A percentile compares a stretch with the other conserved stretches of the same genome.
Conservation (phyloP, 2,329 filamentous ascomycete genomes). For the Allantophomopsis lycopodina region DNA sequence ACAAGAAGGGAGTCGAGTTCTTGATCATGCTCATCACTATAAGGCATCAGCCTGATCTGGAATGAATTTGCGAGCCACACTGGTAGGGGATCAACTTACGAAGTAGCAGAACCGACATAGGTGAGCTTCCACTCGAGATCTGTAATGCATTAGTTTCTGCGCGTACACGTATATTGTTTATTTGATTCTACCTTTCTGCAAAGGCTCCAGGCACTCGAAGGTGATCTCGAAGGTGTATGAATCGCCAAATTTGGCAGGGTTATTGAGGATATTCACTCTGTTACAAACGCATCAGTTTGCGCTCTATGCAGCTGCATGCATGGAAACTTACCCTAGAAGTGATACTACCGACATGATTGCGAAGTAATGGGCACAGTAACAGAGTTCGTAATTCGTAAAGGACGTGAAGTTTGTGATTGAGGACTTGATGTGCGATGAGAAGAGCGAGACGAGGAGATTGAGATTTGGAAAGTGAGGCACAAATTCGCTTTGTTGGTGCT, state of each 20-base stretch:
- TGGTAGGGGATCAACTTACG: constrained; percentile 41
- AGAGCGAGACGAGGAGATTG: too few species aligned
- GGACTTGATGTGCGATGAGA: too few species aligned
- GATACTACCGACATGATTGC: constrained; percentile 81
- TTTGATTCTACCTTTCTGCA: constrained; percentile 64
- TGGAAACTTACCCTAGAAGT: constrained; percentile 38
- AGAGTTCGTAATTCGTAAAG: too few species aligned
- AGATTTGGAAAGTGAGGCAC: too few species aligned
- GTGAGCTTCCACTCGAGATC: constrained; percentile 99
- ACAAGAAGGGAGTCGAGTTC: constrained; percentile 95
- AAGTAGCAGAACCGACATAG: constrained; percentile 96
- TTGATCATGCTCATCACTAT: constrained; percentile 89
- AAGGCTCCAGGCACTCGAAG: constrained; percentile 88
- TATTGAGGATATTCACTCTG: constrained; percentile 87
- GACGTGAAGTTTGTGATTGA: too few species aligned
- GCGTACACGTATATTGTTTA: constrained; percentile 1
- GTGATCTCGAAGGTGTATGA: constrained; percentile 97
- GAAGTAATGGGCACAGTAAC: too few species aligned
- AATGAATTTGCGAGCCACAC: constrained; percentile 1
- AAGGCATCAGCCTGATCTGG: constrained; percentile 12
- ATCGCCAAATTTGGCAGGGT: constrained; percentile 85
- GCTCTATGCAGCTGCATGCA: background rate
- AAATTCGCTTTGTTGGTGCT: too few species aligned
- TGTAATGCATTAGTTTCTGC: constrained; percentile 20
- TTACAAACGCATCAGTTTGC: background rate